Percentiles rank a stretch among this genome's conserved stretches.
These are phyloP conservation scores for Terfezia boudieri DNA, from an alignment of 495 filamentous ascomycete genomes.

Conservation along the genomic window DNA sequence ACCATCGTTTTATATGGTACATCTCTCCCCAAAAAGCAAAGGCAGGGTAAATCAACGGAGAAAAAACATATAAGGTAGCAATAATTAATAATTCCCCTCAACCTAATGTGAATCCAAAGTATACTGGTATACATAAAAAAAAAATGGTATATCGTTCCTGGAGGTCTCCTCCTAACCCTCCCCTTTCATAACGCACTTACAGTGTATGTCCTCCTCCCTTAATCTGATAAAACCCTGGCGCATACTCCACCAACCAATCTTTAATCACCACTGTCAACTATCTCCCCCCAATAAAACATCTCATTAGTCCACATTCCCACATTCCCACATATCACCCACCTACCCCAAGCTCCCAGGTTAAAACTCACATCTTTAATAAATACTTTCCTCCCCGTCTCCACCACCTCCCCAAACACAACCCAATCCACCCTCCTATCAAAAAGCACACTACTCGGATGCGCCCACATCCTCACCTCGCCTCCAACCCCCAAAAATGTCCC, in stretches of 20 bases:
- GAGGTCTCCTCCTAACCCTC: background rate
- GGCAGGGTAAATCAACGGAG: no score
- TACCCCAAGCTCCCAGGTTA: no score
- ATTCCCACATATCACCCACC: background rate
- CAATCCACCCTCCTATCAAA: constrained; percentile 96
- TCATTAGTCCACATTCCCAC: background rate
- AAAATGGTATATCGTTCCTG: background rate
- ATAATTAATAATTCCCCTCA: no score
- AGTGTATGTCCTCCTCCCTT: constrained; percentile 8
- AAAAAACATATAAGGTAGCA: no score
- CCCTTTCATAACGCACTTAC: background rate
- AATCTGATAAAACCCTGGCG: constrained; percentile 58
- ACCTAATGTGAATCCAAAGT: no score
- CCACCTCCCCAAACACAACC: constrained; percentile 90
- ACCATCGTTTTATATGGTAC: no score
- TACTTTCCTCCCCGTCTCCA: constrained; percentile 75
- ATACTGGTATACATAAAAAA: no score
- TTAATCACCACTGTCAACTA: constrained; percentile 68
- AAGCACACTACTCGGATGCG: constrained; percentile 83
- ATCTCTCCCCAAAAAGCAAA: no score
- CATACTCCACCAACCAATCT: constrained; percentile 75
- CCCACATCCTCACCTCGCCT: constrained; percentile 50
- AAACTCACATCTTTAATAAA: constrained; percentile 52
- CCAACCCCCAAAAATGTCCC: constrained; percentile 68
- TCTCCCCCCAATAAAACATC: background rate